Base-by-base conservation (phyloP, 2,329 filamentous ascomycete genomes). In the Aspergillus brasiliensis region DNA sequence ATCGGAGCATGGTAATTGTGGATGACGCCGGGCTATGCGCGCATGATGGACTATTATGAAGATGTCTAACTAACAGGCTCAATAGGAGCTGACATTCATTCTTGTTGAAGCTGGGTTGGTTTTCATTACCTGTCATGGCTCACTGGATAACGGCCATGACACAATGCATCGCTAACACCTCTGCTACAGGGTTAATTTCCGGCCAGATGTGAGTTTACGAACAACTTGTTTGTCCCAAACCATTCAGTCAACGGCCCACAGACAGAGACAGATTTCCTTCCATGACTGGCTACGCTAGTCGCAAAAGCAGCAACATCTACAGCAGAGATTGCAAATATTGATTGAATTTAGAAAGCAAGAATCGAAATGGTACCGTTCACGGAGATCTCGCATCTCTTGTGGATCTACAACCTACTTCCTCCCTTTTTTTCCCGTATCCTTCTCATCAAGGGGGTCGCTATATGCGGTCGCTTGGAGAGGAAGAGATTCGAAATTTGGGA, bases 401-500 rank as follows among this genome's bases (percentile, higher is more conserved):
- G 57, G 57, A 53, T 67, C 57, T 60, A 40, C 60, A 58, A 40
- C 11, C 57, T 48, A 40, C 65, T 55, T 60, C 57, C 57, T 58
- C 67, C 62, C 61, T 64, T 55, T 60, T 57, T 57, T 59, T 67
- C 62, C 61, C 65, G 65, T 63, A 58, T 68, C 69, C 68, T 75
- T 75, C 75, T 77, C 75, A 77, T 62, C 68, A 71, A 71, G 67
- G 60, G 62, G 62, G 62, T n/a, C 69, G 71, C 73, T 77, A 75
- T 56, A 75, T 62, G 74, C 70, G 70, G 58, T 61, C 73, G 66
- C 65, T 75, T 74, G 70, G 72, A 75, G 74, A 77, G 74, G 74
- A 74, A 58, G 54, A 34, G 31, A 13, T n/a, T n/a, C n/a, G 31
- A 34, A 11, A 11, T 5, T 34, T 13, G 31, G 31, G 31, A 34